Base-by-base conservation (phyloP, 352 stramenopile species). In the Hyaloperonospora arabidopsidis region DNA sequence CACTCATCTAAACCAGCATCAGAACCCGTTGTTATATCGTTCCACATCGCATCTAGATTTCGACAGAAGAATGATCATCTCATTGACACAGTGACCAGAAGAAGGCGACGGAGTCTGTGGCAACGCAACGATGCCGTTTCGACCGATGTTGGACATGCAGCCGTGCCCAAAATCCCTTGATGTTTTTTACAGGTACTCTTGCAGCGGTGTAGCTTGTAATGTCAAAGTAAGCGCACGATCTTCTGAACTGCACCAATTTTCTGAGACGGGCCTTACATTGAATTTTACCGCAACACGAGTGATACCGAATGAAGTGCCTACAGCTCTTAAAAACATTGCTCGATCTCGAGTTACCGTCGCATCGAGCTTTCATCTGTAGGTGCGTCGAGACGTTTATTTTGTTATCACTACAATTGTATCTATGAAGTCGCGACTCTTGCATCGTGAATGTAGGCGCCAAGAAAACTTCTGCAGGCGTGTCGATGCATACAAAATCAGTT, bases 371-470 rank as follows among this genome's bases (percentile, higher is more conserved):
- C 4, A 4, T 8, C 75, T 4, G 72, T 88, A 23, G 71, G 86
- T 46, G 18, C 29, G 5, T 47, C 40, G 1, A 72, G 74, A 2
- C 70, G 68, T 43, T 70, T 57, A 32, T 19, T 49, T 85, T 14
- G 72, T 70, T 1, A 60, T 70, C 0, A 72, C 74, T 13, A 74
- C 86, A 55, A 59, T 51, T 1, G 64, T 61, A 21, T 73, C 65
- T 22, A 63, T 86, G 35, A 84, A 86, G 35, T 58, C 70, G 2
- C 86, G 72, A 72, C 55, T 89, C 45, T 74, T 67, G n/a, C 15
- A 66, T 89, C 48, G 38, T 75, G 40, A 72, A 69, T 41, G 38
- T 74, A 11, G 39, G 52, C 28, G 63, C 54, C 1, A 60, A 32
- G 48, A n/a, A n/a, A n/a, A n/a, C n/a, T n/a, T n/a, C n/a, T n/a